Conservation (phyloP, 805 yeast genomes). For the Myxozyma mucilagina region DNA sequence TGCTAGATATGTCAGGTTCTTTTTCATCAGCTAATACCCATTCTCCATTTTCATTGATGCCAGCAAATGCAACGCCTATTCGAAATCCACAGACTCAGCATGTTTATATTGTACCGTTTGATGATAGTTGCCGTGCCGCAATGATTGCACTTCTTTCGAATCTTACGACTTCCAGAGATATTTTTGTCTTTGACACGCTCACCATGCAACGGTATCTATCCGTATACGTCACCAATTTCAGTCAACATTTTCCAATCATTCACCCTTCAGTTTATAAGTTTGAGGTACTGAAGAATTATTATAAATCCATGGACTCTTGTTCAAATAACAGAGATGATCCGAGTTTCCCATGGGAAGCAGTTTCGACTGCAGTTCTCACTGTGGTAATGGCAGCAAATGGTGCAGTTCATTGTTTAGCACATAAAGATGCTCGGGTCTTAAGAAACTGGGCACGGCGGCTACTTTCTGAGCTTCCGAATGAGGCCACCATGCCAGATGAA, state of each 20-base stretch:
- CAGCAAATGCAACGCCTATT: neutral
- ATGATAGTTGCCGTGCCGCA: constrained; percentile 13
- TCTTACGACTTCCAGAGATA: neutral
- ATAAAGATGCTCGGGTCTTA: constrained; percentile 13
- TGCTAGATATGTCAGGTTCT: neutral
- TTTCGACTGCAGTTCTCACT: constrained; percentile 7
- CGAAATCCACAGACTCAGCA: neutral
- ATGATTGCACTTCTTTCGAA: constrained; percentile 8
- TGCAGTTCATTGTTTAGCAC: constrained; percentile 10
- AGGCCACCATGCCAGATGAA: constrained; percentile 17
- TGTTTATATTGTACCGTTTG: constrained; percentile 10
- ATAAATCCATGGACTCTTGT: neutral
- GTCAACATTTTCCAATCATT: constrained; percentile 13
- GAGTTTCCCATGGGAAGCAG: constrained; percentile 15
- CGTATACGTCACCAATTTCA: constrained; percentile 8
- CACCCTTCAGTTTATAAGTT: constrained; percentile 16
- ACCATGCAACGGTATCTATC: constrained; percentile 14
- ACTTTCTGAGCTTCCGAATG: constrained; percentile 6
- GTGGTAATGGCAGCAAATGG: constrained; percentile 14
- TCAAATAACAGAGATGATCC: neutral
- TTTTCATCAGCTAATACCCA: neutral
- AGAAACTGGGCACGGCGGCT: constrained; percentile 14
- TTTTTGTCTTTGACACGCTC: constrained; percentile 11
- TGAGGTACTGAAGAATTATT: constrained; percentile 1
- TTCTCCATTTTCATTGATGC: neutral